Evolutionary conservation across 306 rosid genomes (phyloP), one percentile per base, ranked within the genome.

Genomic region (Inga leiocalycina): DNA sequence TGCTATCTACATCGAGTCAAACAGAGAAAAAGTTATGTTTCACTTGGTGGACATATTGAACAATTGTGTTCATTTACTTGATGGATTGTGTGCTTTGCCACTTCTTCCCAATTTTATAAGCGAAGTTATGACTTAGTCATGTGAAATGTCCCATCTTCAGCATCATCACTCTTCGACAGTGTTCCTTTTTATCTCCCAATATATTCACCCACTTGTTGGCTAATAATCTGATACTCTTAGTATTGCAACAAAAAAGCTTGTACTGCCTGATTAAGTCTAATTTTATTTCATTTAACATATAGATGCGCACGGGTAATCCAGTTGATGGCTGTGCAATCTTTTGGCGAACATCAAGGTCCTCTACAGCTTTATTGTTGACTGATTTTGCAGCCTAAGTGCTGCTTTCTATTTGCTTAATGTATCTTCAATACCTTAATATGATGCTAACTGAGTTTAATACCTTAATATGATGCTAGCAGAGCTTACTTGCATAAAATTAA

Each of bases 241-340:
- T 82, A 69, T 72, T 76, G 41, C 34, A 8, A 77, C 78, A 19
- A 48, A 10, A 24, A 41, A 68, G 6, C 76, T 62, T 67, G 35
- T 52, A 20, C 75, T 52, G 79, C 61, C 17, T 78, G 74, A 57
- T 73, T 44, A 84, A 81, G 45, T 88, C 86, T 95, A 79, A 83
- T 69, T 49, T 70, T 80, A 41, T 81, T 80, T 88, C 83, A 85
- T 81, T 85, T 84, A 65, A 81, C 80, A 30, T 92, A 84, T 79
- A 96, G 99, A 94, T 91, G 97, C 96, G 98, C 27, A 92, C 98
- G 13, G 99, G 99, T 48, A 83, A 76, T 81, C 84, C 97, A 82
- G 81, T 86, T 73, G 99, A 96, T 86, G 99, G 97, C 80, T 96
- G 99, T 85, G 98, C 99, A 44, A 89, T 92, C 70, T 93, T 94